Conservation (phyloP, 225 moss, liverwort and hornwort species). For the Climacium dendroides region DNA sequence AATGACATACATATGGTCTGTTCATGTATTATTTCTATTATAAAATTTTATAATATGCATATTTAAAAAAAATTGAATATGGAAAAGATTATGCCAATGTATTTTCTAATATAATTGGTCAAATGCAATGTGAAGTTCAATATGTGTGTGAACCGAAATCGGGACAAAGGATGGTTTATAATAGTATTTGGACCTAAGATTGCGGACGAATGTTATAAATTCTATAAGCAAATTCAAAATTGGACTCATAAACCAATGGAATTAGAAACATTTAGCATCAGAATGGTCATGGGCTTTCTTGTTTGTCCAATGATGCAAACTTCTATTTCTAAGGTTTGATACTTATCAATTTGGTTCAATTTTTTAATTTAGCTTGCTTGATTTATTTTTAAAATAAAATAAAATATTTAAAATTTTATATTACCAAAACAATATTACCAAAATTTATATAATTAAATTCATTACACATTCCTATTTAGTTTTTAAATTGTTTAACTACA, state of each 20-base stretch:
- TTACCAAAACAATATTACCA: background rate
- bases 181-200: conserved; percentile 57
- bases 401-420: too few species aligned
- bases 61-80: background rate
- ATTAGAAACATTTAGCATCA: conserved; percentile 38
- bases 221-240: conserved; percentile 45
- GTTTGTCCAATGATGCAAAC: conserved; percentile 61
- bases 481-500: background rate
- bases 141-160: conserved; percentile 17
- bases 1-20: accelerated
- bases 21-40: background rate
- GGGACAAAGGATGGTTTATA: conserved; percentile 56
- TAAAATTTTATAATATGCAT: background rate
- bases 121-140: background rate
- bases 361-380: background rate
- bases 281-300: conserved; percentile 49
- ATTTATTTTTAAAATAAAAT: too few species aligned
- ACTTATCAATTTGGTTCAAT: background rate
- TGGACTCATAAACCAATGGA: conserved; percentile 29
- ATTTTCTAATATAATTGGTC: background rate
- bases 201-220: conserved; percentile 39
- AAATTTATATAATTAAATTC: background rate
- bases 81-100: background rate
- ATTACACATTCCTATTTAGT: accelerated
- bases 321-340: conserved; percentile 10